Conservation (phyloP, 331 rosid species). For the Quercus tomentella region DNA sequence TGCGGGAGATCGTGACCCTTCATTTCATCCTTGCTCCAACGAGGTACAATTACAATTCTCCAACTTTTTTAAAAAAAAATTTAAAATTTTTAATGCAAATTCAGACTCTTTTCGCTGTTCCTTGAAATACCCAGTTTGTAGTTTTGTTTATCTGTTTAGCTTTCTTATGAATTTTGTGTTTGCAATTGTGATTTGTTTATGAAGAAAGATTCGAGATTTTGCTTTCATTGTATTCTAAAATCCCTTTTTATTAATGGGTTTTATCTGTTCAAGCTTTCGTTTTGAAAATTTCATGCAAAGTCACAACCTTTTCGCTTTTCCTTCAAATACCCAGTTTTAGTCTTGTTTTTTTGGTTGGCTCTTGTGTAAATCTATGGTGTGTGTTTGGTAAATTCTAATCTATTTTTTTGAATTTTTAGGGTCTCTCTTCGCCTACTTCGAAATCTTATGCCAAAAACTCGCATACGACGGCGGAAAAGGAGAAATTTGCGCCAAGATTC, state of each 20-base stretch:
- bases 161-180: neutral
- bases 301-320: too few species aligned
- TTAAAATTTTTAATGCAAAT: neutral
- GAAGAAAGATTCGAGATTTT: too few species aligned
- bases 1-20: slow-evolving; percentile 8
- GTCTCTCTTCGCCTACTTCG: neutral
- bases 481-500: slow-evolving; percentile 53
- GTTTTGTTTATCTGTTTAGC: neutral
- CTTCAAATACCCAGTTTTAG: too few species aligned
- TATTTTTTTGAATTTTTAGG: neutral
- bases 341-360: neutral
- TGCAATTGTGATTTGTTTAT: neutral
- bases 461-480: slow-evolving; percentile 24
- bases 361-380: neutral
- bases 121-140: neutral
- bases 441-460: neutral
- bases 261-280: too few species aligned
- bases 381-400: neutral
- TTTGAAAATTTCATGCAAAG: too few species aligned
- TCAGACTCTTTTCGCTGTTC: neutral
- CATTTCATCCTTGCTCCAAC: slow-evolving; percentile 9
- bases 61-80: neutral
- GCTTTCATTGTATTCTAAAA: too few species aligned
- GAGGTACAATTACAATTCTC: slow-evolving; percentile 1
- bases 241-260: too few species aligned